These are phyloP conservation scores for Musa beccarii DNA, from an alignment of 176 grass and related monocot genomes.

Conservation along the genomic window DNA sequence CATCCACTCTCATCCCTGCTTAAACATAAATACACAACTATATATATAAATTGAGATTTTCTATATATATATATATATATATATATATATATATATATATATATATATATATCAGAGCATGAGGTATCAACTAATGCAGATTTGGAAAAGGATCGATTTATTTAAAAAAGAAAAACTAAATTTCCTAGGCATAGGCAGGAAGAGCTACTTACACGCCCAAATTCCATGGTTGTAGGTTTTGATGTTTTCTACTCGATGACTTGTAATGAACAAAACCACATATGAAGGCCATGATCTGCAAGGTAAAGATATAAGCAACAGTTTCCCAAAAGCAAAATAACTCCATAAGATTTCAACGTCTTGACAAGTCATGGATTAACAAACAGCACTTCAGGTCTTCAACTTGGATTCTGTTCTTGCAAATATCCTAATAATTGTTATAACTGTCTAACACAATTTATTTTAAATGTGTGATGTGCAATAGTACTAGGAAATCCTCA, in stretches of 20 bases:
- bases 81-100: too few species aligned
- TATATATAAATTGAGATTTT: not conserved
- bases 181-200: not conserved
- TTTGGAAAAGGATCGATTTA: too few species aligned
- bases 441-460: too few species aligned
- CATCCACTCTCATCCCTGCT: constrained; percentile 94
- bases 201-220: constrained; percentile 69
- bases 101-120: not conserved
- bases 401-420: too few species aligned
- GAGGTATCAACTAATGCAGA: too few species aligned
- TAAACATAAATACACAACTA: constrained; percentile 4
- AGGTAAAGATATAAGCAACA: not conserved
- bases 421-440: too few species aligned
- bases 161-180: not conserved
- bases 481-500: too few species aligned
- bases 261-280: constrained; percentile 97
- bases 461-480: too few species aligned
- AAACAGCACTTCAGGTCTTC: too few species aligned
- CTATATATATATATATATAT: too few species aligned
- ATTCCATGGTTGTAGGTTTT: constrained; percentile 72
- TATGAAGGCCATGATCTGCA: constrained; percentile 76
- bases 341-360: too few species aligned
- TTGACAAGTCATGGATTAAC: too few species aligned
- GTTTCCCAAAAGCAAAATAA: not conserved
- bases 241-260: constrained; percentile 72